These are phyloP conservation scores for Fusarium pseudograminearum DNA, from an alignment of 2,329 filamentous ascomycete species.

Conservation along the genomic window DNA sequence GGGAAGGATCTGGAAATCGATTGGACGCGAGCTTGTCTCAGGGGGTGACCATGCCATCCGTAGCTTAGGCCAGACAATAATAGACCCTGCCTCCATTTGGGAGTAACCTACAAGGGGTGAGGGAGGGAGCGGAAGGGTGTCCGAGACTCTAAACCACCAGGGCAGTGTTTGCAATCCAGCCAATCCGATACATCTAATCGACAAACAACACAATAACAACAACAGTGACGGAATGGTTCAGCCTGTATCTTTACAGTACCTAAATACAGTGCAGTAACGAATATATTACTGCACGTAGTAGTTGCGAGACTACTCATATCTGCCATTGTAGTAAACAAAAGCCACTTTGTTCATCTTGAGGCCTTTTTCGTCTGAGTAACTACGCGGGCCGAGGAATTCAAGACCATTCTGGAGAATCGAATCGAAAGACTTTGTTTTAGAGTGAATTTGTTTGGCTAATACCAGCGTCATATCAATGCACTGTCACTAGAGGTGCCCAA, in stretches of 20 bases:
- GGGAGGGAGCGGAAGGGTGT: slow-evolving; percentile 26
- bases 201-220: slow-evolving; percentile 25
- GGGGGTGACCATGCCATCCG: slow-evolving; percentile 36
- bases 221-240: not conserved
- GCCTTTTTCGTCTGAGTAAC: not conserved
- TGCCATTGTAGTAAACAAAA: not conserved
- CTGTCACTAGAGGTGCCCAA: slow-evolving; percentile 21
- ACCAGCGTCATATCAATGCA: slow-evolving; percentile 32
- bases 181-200: slow-evolving; percentile 8
- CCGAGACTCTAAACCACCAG: slow-evolving; percentile 36
- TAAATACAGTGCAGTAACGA: not conserved
- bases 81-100: slow-evolving; percentile 27
- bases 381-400: slow-evolving; percentile 1
- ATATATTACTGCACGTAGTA: not conserved
- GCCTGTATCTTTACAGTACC: not conserved
- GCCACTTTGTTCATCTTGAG: not conserved
- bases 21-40: slow-evolving; percentile 45
- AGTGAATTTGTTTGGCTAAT: slow-evolving; percentile 15
- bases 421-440: slow-evolving; percentile 5
- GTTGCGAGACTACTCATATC: not conserved
- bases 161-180: slow-evolving; percentile 23
- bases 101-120: slow-evolving; percentile 21
- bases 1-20: slow-evolving; percentile 36
- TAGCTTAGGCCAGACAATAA: slow-evolving; percentile 41
- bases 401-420: slow-evolving; percentile 5